Evolutionary conservation across 306 rosid genomes (phyloP), one percentile per base, ranked within the genome.

Genomic region (Begonia masoniana): DNA sequence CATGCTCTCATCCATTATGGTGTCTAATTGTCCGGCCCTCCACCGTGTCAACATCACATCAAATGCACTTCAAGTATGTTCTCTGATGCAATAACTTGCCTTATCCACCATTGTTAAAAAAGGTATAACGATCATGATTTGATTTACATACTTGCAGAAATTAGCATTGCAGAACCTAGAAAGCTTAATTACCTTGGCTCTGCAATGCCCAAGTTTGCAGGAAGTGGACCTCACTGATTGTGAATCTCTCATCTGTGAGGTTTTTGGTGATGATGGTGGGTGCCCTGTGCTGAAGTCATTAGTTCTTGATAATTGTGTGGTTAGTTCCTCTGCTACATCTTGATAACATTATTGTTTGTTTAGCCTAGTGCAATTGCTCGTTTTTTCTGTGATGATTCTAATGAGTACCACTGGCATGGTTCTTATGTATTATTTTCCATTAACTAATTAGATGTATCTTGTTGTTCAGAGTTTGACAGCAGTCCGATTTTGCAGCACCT

Each of bases 201-300:
- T 92, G 77, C 96, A 86, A 72, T 92, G 99, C 64, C 83, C 75
- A 58, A 61, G 80, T 52, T 77, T 92, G 61, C 89, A 68, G 74
- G 96, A 92, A 71, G 96, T 86, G 73, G 99, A 92, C 74, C 99
- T 92, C 66, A 83, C 94, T 2, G 99, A 86, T 62, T 92, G 99
- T 70, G 96, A 92, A 78, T 83, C 96, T 51, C 59, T 92, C 13
- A 61, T 92, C 52, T 92, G 99, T 65, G 74, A 81, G 55, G 95
- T 92, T 60, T 92, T 92, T 71, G 83, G 93, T 53, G 84, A 92
- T 57, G 93, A 76, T 57, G 99, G 96, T 47, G 99, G 96, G 52
- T 92, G 96, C 68, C 93, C 96, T 8, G 74, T 71, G 87, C 77
- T 92, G 59, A 86, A 76, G 63, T 68, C 88, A 13, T 68, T 92